Conservation (phyloP, 2,329 filamentous ascomycete genomes). For the Cyphellophora attinorum region DNA sequence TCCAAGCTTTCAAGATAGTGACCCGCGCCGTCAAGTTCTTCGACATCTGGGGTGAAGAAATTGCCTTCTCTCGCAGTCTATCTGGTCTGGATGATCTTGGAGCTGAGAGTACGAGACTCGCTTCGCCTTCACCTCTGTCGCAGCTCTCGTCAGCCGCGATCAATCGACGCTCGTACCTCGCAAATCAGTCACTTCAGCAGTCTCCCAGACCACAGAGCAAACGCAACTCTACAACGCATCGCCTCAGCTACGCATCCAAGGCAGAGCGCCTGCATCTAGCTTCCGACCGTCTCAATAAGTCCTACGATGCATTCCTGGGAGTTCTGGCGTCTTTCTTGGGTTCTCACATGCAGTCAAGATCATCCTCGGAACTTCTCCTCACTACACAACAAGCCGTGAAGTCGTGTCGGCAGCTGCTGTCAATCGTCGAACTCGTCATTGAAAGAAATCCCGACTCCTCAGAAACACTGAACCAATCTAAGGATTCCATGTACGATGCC, state of each 20-base stretch:
- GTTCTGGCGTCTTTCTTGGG: slow-evolving; percentile 91
- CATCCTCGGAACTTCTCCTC: slow-evolving; percentile 68
- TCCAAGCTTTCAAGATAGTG: slow-evolving; percentile 91
- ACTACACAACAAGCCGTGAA: slow-evolving; percentile 76
- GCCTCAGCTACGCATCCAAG: slow-evolving; percentile 65
- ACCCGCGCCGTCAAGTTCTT: slow-evolving; percentile 82
- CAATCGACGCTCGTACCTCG: slow-evolving; percentile 1
- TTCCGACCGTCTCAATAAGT: slow-evolving; percentile 68
- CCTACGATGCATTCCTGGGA: slow-evolving; percentile 81
- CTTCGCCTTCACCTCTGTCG: neutral
- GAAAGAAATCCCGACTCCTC: slow-evolving; percentile 63
- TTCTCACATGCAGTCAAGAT: slow-evolving; percentile 85
- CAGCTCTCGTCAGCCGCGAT: slow-evolving; percentile 4
- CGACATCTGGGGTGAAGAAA: slow-evolving; percentile 64
- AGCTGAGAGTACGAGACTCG: neutral
- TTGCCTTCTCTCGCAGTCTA: slow-evolving; percentile 28
- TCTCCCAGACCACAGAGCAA: slow-evolving; percentile 28
- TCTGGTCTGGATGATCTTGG: neutral
- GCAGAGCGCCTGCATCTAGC: slow-evolving; percentile 63
- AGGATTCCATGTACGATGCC: slow-evolving; percentile 66
- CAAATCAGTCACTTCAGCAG: slow-evolving; percentile 9
- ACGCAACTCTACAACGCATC: slow-evolving; percentile 53
- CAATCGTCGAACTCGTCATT: slow-evolving; percentile 73
- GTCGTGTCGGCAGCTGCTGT: slow-evolving; percentile 69
- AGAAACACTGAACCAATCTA: slow-evolving; percentile 57